These are phyloP conservation scores for Ramaria rubella DNA, from an alignment of 768 basidiomycete species.

Conservation along the genomic window DNA sequence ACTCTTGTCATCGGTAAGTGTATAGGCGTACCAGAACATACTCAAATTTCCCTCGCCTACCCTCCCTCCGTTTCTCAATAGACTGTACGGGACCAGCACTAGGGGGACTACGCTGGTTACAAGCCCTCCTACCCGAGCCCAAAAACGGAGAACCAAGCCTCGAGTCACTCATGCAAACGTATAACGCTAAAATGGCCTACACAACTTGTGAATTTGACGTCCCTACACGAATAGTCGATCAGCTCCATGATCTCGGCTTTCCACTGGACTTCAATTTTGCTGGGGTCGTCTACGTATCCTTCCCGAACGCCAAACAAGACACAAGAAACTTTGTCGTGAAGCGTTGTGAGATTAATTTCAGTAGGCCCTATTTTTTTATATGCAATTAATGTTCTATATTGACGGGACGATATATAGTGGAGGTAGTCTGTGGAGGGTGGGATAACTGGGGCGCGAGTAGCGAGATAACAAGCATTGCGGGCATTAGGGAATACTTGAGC, in stretches of 20 bases:
- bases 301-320: background rate
- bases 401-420: background rate
- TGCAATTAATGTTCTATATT: background rate
- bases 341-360: background rate
- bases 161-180: constrained; percentile 9
- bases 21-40: too few species aligned
- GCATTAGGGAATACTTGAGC: background rate
- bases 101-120: constrained; percentile 17
- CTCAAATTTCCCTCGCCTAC: background rate
- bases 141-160: background rate
- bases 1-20: constrained; percentile 18
- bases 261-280: background rate
- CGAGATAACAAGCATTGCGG: background rate
- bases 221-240: background rate
- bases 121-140: background rate
- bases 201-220: constrained; percentile 13
- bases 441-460: background rate
- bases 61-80: background rate
- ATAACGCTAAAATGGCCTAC: constrained; percentile 18
- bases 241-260: background rate
- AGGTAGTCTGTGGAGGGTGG: constrained; percentile 1
- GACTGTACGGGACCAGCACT: constrained; percentile 22
- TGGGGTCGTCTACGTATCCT: background rate
- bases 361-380: background rate
- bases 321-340: background rate